Evolutionary conservation across 1,284 basidiomycete species (phyloP), one percentile per base, ranked within the genome.

Genomic region (Rhizoctonia solani): DNA sequence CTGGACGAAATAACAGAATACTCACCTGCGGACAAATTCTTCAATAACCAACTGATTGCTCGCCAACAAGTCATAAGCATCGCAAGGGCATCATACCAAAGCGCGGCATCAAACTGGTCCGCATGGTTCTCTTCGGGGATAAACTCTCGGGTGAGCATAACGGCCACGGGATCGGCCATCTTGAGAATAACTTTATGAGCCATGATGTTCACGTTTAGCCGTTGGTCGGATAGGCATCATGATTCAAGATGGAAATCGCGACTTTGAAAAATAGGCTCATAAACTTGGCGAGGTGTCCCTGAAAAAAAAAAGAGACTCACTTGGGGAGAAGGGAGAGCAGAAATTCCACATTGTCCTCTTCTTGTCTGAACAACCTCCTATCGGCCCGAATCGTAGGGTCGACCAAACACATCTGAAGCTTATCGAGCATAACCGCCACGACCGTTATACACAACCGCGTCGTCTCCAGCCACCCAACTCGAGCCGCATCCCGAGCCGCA

Each of bases 41-140:
- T 99, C 96, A 54, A 98, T 94, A 13, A 93, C 87, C 19, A 98
- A 83, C 72, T 96, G 93, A 56, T 94, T 90, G 6, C 93, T 96
- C 1, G 92, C 91, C 21, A 97, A 81, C 46, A 98, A 80, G 89
- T 90, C 71, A 98, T 83, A 5, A 97, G 79, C 81, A 95, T 90
- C 61, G 85, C 83, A 72, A 98, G 87, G 47, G 87, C 88, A 50
- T 89, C 88, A 54, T 81, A 84, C 96, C 96, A 99, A 5, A 98
- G 78, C 16, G 80, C 79, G 0, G 85, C 80, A 74, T 96, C 87
- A 75, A 98, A 96, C 29, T 83, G 80, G 29, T 83, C 81, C 61
- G 85, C 83, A 16, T 34, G 30, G 29, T 53, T 50, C 54, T 85
- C 82, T 0, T 84, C 78, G 0, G 95, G 95, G 29, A 98, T 86